phyloP scores from a whole-genome alignment of 345 rosid species.

The Arabidopsis thaliana region DNA sequence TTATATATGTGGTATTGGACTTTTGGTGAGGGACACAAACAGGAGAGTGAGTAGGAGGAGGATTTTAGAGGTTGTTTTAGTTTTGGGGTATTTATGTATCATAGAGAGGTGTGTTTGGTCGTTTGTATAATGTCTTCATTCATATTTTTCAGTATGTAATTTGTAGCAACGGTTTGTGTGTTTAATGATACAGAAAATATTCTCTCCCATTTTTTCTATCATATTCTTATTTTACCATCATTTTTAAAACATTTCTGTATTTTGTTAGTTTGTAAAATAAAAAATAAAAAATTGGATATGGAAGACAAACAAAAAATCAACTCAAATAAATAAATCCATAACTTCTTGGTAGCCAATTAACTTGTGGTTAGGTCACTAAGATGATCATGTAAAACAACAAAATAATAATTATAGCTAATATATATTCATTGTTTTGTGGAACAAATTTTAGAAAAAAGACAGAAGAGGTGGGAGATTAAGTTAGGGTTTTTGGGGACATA shows the following conservation, averaged over 20 bases:
- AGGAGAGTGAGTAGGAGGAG: neutral
- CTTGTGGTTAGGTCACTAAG: neutral
- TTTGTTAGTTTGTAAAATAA: too few relatives aligned
- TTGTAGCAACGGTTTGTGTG: neutral
- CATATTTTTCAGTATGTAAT: constrained; percentile 2
- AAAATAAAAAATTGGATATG: too few relatives aligned
- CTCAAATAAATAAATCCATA: neutral
- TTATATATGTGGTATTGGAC: constrained; percentile 19
- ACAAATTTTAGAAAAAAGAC: neutral
- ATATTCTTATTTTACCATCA: neutral
- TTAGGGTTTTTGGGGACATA: neutral
- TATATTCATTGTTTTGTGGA: neutral
- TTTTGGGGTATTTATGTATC: constrained; percentile 32
- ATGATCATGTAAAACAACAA: neutral
- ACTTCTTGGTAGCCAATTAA: neutral
- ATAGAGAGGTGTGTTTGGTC: constrained; percentile 21
- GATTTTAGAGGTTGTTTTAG: neutral
- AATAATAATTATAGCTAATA: neutral
- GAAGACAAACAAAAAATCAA: neutral
- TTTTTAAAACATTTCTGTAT: neutral
- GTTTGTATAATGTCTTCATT: neutral
- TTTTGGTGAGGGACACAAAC: constrained; percentile 17
- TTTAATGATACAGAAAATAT: neutral
- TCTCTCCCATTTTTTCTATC: neutral
- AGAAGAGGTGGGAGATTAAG: neutral